Base-by-base conservation (phyloP, 2,329 filamentous ascomycete genomes). In the Trichoderma lentiforme region DNA sequence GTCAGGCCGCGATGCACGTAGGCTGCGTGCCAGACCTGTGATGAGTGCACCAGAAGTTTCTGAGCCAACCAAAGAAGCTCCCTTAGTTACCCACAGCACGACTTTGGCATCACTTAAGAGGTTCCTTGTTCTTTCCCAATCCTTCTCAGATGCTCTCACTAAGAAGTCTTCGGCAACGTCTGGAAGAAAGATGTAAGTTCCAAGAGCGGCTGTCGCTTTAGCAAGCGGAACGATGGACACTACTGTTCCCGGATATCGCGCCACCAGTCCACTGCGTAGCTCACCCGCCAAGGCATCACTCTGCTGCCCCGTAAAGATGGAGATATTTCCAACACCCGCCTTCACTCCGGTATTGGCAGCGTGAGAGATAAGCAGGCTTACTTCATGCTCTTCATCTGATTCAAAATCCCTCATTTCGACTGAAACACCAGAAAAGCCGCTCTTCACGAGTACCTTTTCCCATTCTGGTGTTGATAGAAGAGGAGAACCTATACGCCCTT, bases 71-170 rank as follows among this genome's bases (percentile, higher is more conserved):
- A 36, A 8, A 6, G 43, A 68, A 21, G 43, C 26, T 21, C 61
- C 58, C n/a, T 64, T 70, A 21, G 66, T 72, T 18, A 71, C 71
- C 71, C 71, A 72, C 21, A 72, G 34, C 47, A 72, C 71, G 21
- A 58, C 34, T 12, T 51, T 34, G 3, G 71, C 66, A 26, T 60
- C 34, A n/a, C 9, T 63, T 14, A 72, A 32, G 36, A 64, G 36
- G 9, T 47, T 18, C 15, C 11, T 51, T n/a, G 63, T 18, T 6
- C 14, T 61, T n/a, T 70, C 30, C 71, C 66, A 72, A 4, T 71
- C 43, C 3, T 71, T 53, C 24, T 69, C 32, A 6, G 71, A 53
- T 9, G 60, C 58, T 12, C 28, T 32, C 34, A 51, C 15, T 24
- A 65, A 11, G 18, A 64, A 36, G 1, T 28, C 26, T 4, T 72